Evolutionary conservation across 202 grass and related monocot species (phyloP), one percentile per base, ranked within the genome.

Genomic region (Digitaria exilis): DNA sequence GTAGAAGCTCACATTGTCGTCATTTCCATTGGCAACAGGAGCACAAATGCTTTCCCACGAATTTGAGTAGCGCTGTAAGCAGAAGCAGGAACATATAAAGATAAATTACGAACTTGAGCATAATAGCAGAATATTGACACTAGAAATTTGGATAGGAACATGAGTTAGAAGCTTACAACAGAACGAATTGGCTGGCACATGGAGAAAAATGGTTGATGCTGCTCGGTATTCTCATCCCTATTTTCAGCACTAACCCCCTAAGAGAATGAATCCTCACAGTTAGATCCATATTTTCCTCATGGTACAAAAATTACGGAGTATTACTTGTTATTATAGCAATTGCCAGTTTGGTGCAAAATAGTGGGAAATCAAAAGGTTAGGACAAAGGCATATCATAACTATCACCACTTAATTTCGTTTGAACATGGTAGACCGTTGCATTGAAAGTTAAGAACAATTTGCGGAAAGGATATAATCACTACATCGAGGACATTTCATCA

Each of bases 41-140:
- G 51, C 59, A 83, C 60, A 90, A 29, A 54, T 5, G 9, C 59
- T n/a, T 55, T 75, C 88, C 88, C 88, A 90, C 6, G 84, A 79
- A 74, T 86, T 55, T 35, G 84, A 79, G 73, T 55, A 61, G 49
- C 67, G 79, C 84, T 90, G 60, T 24, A 51, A 67, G 25, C 68
- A 90, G 5, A 78, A 50, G 9, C n/a, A 73, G 74, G 25, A 75
- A 66, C 29, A 15, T 0, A 73, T 35, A 14, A 2, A 6, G 51
- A 0, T 15, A 67, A 52, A 39, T 78, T 78, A 79, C 43, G 35
- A 65, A n/a, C 25, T 45, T 43, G 25, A 69, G 43, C 35, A 70
- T 50, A 24, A 48, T 56, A 65, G n/a, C 9, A 29, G 37, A 39
- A 39, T 10, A 55, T 57, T 4, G 0, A 29, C 28, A 69, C 9